These are phyloP conservation scores for Ballota nigra DNA, from an alignment of 257 asterid genomes.

Conservation along the genomic window DNA sequence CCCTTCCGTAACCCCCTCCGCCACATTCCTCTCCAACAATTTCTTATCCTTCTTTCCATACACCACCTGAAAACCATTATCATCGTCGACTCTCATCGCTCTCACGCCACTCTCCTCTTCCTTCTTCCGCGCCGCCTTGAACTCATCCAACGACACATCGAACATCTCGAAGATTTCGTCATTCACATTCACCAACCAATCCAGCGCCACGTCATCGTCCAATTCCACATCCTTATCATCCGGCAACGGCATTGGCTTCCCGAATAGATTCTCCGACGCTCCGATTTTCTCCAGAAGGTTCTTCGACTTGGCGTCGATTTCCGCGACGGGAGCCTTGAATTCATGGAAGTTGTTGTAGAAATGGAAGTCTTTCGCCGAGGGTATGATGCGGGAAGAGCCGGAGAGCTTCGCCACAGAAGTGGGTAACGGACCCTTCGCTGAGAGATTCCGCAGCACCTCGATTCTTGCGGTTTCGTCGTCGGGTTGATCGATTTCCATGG, in stretches of 20 bases:
- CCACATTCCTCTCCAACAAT: slow-evolving; percentile 28
- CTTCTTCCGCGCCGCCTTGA: slow-evolving; percentile 43
- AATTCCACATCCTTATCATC: slow-evolving; percentile 54
- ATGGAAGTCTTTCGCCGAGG: slow-evolving; percentile 71
- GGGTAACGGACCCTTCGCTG: slow-evolving; percentile 46
- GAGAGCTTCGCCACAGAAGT: slow-evolving; percentile 67
- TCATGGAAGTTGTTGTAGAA: slow-evolving; percentile 79
- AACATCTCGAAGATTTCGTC: slow-evolving; percentile 71
- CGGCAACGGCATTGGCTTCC: slow-evolving; percentile 50
- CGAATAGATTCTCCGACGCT: slow-evolving; percentile 49
- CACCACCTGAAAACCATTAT: slow-evolving; percentile 72
- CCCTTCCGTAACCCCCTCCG: slow-evolving; percentile 30
- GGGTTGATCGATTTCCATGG: slow-evolving; percentile 64
- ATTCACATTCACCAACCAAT: slow-evolving; percentile 74
- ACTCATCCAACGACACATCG: slow-evolving; percentile 74
- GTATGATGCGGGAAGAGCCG: slow-evolving; percentile 76
- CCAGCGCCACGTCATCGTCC: slow-evolving; percentile 67
- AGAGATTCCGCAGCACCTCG: slow-evolving; percentile 41
- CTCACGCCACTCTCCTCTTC: slow-evolving; percentile 65
- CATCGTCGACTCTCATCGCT: slow-evolving; percentile 33
- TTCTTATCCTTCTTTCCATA: slow-evolving; percentile 66
- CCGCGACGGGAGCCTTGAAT: slow-evolving; percentile 58
- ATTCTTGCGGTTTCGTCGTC: slow-evolving; percentile 41
- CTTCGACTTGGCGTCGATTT: slow-evolving; percentile 52
- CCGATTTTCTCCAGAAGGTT: slow-evolving; percentile 49